Evolutionary conservation across 2,329 filamentous ascomycete species (phyloP), one percentile per base, ranked within the genome.

Genomic region (Parastagonospora avenae): DNA sequence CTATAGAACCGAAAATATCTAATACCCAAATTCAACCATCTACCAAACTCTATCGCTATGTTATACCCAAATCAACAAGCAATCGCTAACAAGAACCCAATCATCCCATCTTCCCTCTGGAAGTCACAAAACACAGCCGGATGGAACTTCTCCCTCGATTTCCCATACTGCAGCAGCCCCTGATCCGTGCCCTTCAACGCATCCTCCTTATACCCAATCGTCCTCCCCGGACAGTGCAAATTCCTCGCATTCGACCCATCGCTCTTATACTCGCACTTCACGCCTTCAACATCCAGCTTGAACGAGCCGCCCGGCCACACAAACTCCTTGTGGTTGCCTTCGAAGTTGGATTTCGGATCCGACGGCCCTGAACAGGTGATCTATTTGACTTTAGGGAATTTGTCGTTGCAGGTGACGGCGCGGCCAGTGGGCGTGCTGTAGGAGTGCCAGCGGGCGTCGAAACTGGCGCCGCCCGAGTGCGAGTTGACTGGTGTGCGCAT

Each of bases 231-330:
- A 39, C 50, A 57, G 24, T 52, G 54, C n/a, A 57, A 45, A 11
- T 48, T 14, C 28, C 54, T 47, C 40, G 50, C 15, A 47, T 54
- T 54, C 15, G 40, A 52, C 16, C 54, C 48, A 45, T 54, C 50
- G 30, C 40, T 46, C 47, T 57, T 57, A 38, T 57, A 51, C 39
- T 54, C 41, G 38, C 51, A 54, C 4, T 45, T 30, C 33, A 46
- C 35, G 16, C 54, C 54, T 16, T 51, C 47, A 16, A 57, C 49
- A 5, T 51, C 52, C 44, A 57, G 14, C 28, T 54, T 52, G 39
- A 46, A 57, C 19, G 12, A 30, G 14, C 50, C 54, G 14, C 38
- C 51, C 16, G 54, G 54, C 50, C 50, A 57, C 29, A 51, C 44
- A 19, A 37, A 43, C 30, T 57, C 46, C 2, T 53, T 33, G 11